phyloP scores from a whole-genome alignment of 2,329 filamentous ascomycete genomes.

The Ophiocordyceps robertsii region DNA sequence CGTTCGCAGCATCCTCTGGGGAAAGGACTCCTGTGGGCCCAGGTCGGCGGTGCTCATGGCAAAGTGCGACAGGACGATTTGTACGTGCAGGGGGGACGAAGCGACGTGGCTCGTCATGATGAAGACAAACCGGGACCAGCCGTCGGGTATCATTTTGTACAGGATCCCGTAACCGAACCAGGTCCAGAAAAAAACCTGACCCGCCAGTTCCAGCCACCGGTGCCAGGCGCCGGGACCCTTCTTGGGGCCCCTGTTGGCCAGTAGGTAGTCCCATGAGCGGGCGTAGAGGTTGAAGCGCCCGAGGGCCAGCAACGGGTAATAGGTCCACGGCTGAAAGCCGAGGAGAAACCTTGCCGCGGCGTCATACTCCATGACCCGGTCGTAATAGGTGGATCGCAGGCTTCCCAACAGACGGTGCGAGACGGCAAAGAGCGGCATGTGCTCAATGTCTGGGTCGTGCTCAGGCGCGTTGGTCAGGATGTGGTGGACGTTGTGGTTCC shows the following conservation, averaged over 20 bases:
- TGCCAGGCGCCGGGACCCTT: slow-evolving; percentile 76
- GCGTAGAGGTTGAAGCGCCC: slow-evolving; percentile 81
- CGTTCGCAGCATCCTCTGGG: slow-evolving; percentile 81
- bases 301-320: slow-evolving; percentile 69
- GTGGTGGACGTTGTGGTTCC: slow-evolving; percentile 91
- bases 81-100: slow-evolving; percentile 71
- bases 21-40: slow-evolving; percentile 72
- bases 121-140: slow-evolving; percentile 57
- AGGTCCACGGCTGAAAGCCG: slow-evolving; percentile 65
- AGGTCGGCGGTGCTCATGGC: slow-evolving; percentile 86
- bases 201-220: slow-evolving; percentile 62
- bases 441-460: slow-evolving; percentile 89
- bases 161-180: slow-evolving; percentile 78
- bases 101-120: slow-evolving; percentile 70
- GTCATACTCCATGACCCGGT: slow-evolving; percentile 68
- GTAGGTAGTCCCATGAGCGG: slow-evolving; percentile 66
- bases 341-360: slow-evolving; percentile 56
- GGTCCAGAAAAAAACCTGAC: slow-evolving; percentile 70
- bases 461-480: slow-evolving; percentile 92
- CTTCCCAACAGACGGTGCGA: slow-evolving; percentile 66
- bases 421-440: slow-evolving; percentile 79
- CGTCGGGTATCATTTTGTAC: slow-evolving; percentile 58
- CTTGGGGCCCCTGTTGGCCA: slow-evolving; percentile 55
- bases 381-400: slow-evolving; percentile 71
- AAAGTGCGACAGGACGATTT: slow-evolving; percentile 87